Conservation (phyloP, 768 basidiomycete genomes). For the Suillus weaverae region DNA sequence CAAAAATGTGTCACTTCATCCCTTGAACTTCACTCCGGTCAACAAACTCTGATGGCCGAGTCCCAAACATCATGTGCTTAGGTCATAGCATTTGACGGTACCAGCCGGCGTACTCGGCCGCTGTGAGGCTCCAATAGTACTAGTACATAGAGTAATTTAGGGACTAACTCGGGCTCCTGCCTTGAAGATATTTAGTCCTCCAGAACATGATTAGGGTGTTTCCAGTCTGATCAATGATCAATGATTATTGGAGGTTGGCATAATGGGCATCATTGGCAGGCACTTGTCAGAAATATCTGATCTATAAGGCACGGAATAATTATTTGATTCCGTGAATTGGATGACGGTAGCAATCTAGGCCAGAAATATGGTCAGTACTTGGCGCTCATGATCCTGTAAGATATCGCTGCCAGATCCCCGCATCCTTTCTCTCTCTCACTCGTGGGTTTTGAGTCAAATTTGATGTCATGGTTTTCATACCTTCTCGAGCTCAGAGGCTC, state of each 20-base stretch:
- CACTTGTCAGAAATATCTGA: not conserved
- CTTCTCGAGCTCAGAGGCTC: not conserved
- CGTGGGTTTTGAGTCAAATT: constrained; percentile 1
- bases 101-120: not conserved
- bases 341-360: constrained; percentile 16
- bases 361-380: constrained; percentile 8
- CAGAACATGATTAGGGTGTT: not conserved
- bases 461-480: constrained; percentile 24
- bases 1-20: not conserved
- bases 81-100: not conserved
- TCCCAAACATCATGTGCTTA: not conserved
- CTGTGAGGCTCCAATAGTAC: not conserved
- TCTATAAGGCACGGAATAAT: constrained; percentile 3
- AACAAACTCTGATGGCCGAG: not conserved
- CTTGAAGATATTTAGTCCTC: not conserved
- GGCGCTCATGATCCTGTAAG: constrained; percentile 13
- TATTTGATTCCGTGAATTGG: constrained; percentile 15
- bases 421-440: not conserved
- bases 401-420: constrained; percentile 15
- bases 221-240: not conserved
- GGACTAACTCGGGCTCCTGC: not conserved
- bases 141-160: not conserved
- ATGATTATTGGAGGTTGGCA: not conserved
- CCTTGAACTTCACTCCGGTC: not conserved
- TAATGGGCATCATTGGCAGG: not conserved